Conservation (phyloP, 306 rosid species). For the Arachis stenosperma region DNA sequence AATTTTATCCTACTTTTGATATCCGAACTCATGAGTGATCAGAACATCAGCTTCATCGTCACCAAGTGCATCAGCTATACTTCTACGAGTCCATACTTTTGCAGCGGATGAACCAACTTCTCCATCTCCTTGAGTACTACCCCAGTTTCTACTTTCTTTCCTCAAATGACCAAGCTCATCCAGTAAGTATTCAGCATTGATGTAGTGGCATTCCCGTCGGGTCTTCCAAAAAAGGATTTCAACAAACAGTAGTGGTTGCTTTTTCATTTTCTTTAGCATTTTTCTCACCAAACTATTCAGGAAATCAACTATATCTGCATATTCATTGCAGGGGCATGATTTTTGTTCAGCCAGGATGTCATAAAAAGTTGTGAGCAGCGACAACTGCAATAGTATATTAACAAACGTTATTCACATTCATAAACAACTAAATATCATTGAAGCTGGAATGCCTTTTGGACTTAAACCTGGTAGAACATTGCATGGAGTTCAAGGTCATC, state of each 20-base stretch:
- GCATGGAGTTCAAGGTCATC: slow-evolving; percentile 89
- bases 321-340: slow-evolving; percentile 65
- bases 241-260: slow-evolving; percentile 85
- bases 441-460: slow-evolving; percentile 36
- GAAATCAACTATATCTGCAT: slow-evolving; percentile 69
- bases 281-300: slow-evolving; percentile 68
- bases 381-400: slow-evolving; percentile 66
- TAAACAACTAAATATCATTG: slow-evolving; percentile 29
- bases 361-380: slow-evolving; percentile 73
- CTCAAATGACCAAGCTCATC: slow-evolving; percentile 74
- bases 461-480: slow-evolving; percentile 90
- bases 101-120: slow-evolving; percentile 57
- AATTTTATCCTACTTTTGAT: slow-evolving; percentile 58
- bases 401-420: slow-evolving; percentile 34
- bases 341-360: slow-evolving; percentile 79
- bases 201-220: slow-evolving; percentile 88
- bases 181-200: slow-evolving; percentile 83
- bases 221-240: slow-evolving; percentile 94
- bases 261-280: slow-evolving; percentile 89
- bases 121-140: slow-evolving; percentile 45
- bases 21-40: slow-evolving; percentile 61
- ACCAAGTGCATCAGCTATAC: slow-evolving; percentile 96
- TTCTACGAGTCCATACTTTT: slow-evolving; percentile 59
- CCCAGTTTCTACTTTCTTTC: slow-evolving; percentile 61
- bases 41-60: slow-evolving; percentile 95